These are phyloP conservation scores for Begonia peltatifolia DNA, from an alignment of 306 rosid genomes.

Conservation along the genomic window DNA sequence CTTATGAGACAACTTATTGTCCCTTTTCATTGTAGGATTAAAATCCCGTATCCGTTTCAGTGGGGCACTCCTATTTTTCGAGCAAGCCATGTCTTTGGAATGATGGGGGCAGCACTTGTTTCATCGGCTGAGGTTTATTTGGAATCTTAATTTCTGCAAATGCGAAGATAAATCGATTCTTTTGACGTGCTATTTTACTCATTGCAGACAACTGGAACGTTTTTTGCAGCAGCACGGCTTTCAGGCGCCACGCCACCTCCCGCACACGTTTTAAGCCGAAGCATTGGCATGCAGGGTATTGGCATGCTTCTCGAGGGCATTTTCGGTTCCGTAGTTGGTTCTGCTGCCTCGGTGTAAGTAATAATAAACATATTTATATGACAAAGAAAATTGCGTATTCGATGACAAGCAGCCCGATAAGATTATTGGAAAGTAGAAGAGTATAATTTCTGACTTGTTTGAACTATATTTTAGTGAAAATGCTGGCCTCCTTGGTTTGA, in stretches of 20 bases:
- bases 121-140: conserved; percentile 68
- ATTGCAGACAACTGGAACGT: conserved; percentile 77
- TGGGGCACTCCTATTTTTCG: conserved; percentile 94
- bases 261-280: conserved; percentile 56
- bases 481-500: conserved; percentile 86
- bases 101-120: conserved; percentile 95
- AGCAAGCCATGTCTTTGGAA: conserved; percentile 88
- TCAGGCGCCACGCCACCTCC: conserved; percentile 99
- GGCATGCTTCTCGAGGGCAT: conserved; percentile 72
- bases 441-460: conserved; percentile 3
- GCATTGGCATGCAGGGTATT: conserved; percentile 82
- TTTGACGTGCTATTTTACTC: conserved; percentile 5
- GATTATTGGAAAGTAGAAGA: background rate
- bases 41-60: conserved; percentile 77
- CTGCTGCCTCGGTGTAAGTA: conserved; percentile 92
- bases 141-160: conserved; percentile 5
- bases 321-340: conserved; percentile 65
- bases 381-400: too few species aligned
- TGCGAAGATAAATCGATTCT: background rate
- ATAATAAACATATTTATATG: background rate
- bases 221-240: conserved; percentile 82
- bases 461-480: conserved; percentile 56
- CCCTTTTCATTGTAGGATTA: conserved; percentile 47
- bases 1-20: conserved; percentile 1
- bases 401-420: background rate